Evolutionary conservation across 2,329 filamentous ascomycete genomes (phyloP).

Genomic region (Sphaerulina musiva): DNA sequence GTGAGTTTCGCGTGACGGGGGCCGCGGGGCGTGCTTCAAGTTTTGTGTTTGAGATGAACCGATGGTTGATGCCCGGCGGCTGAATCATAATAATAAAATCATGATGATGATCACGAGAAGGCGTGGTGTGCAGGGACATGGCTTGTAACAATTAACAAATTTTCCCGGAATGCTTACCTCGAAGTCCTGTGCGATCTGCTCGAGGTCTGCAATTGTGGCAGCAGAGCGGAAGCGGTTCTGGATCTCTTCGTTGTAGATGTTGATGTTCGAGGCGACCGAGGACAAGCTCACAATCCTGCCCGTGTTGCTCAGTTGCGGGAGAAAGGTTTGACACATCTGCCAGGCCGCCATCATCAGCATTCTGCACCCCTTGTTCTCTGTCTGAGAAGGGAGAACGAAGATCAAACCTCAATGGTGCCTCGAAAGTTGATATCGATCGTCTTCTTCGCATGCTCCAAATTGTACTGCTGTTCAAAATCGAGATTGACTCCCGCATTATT

Average conservation of each 20-base stretch:
- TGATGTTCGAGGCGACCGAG: conserved; percentile 30
- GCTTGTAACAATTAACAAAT: too few relatives aligned
- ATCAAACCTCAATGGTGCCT: conserved; percentile 32
- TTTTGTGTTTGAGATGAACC: too few relatives aligned
- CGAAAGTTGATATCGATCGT: conserved; percentile 35
- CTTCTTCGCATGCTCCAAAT: conserved; percentile 26
- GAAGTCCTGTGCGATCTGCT: conserved; percentile 30
- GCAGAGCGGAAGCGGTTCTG: conserved; percentile 26
- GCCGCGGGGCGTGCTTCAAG: too few relatives aligned
- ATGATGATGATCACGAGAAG: too few relatives aligned
- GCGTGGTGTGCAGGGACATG: too few relatives aligned
- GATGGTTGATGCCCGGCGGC: too few relatives aligned
- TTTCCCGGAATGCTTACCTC: conserved; percentile 13
- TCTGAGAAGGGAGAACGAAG: not conserved
- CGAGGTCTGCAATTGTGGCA: conserved; percentile 24
- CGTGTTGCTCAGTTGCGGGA: conserved; percentile 25
- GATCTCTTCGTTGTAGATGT: conserved; percentile 27
- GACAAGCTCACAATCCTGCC: conserved; percentile 36
- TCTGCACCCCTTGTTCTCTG: not conserved
- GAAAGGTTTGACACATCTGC: conserved; percentile 32
- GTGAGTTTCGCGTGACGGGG: not conserved
- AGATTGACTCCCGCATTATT: conserved; percentile 36
- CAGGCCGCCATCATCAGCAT: not conserved
- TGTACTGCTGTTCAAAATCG: conserved; percentile 22
- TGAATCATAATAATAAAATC: too few relatives aligned